These are phyloP conservation scores for Naganishia vaughanmartiniae DNA, from an alignment of 768 basidiomycete genomes.

Conservation along the genomic window DNA sequence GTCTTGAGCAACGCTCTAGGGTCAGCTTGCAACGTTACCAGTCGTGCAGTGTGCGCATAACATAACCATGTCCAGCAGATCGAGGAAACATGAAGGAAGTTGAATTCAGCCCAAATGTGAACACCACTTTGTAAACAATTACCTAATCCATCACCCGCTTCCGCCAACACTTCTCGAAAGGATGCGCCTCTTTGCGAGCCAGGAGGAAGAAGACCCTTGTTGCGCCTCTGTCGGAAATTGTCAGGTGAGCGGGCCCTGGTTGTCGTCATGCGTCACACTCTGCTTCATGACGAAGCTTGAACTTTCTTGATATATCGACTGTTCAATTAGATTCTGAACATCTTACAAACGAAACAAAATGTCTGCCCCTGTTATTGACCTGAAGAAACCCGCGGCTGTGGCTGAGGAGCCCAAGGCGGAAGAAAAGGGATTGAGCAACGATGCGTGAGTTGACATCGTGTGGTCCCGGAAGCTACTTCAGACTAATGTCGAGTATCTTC, in stretches of 20 bases:
- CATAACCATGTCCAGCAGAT: background rate
- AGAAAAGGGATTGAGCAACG: constrained; percentile 50
- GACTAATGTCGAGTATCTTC: background rate
- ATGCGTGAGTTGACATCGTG: constrained; percentile 41
- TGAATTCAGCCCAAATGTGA: constrained; percentile 3
- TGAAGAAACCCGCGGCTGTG: constrained; percentile 38
- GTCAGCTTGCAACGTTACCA: no score
- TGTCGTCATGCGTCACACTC: constrained; percentile 19
- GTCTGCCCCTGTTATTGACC: constrained; percentile 22
- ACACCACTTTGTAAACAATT: constrained; percentile 16
- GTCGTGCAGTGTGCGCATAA: no score
- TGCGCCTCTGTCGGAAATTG: constrained; percentile 3
- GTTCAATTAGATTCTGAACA: background rate
- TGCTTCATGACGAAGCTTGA: constrained; percentile 3
- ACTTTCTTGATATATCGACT: background rate
- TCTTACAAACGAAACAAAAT: constrained; percentile 16
- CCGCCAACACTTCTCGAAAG: constrained; percentile 20
- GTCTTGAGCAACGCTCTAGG: no score
- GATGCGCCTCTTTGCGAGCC: constrained; percentile 10
- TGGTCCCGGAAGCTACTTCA: no score
- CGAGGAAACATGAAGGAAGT: background rate
- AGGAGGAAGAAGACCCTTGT: no score
- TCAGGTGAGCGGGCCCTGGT: constrained; percentile 10
- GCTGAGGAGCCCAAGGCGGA: constrained; percentile 40
- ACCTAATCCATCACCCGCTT: constrained; percentile 4